Percentiles rank a stretch among this genome's conserved stretches.
Evolutionary conservation across 2,329 filamentous ascomycete species (phyloP).

Genomic region (Teratosphaeria epicoccoides): DNA sequence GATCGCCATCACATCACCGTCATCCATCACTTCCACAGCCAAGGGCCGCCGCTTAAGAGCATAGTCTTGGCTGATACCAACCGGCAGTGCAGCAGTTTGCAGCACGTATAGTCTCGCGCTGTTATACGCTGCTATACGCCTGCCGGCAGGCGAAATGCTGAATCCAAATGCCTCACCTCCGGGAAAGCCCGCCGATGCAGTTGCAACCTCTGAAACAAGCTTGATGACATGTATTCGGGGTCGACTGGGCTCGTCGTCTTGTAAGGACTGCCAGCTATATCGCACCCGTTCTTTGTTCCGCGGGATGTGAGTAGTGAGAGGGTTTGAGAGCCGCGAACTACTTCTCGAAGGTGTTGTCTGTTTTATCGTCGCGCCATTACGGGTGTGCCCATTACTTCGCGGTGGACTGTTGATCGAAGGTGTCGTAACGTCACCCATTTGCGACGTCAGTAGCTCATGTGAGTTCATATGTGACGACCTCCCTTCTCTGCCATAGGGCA

Average conservation of each 20-base stretch:
- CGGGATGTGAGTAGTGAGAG: conserved; percentile 18
- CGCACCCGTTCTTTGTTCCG: conserved; percentile 23
- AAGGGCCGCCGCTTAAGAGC: conserved; percentile 68
- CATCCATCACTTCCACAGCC: conserved; percentile 66
- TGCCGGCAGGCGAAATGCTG: conserved; percentile 63
- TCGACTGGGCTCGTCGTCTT: conserved; percentile 27
- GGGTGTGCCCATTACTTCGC: conserved; percentile 1
- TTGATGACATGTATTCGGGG: conserved; percentile 49
- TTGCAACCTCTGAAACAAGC: conserved; percentile 72
- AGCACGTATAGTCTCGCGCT: conserved; percentile 76
- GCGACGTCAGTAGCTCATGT: background rate
- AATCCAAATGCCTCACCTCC: conserved; percentile 68
- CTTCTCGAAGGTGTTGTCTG: conserved; percentile 6
- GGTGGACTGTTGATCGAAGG: conserved; percentile 1
- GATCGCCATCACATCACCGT: conserved; percentile 64
- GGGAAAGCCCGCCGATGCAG: conserved; percentile 61
- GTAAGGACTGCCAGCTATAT: conserved; percentile 29
- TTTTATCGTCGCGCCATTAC: conserved; percentile 4
- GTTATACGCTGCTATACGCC: conserved; percentile 68
- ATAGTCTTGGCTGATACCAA: conserved; percentile 58
- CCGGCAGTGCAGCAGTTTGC: conserved; percentile 49
- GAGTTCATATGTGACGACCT: conserved; percentile 7
- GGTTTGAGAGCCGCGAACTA: conserved; percentile 6
- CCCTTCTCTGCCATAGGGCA: conserved; percentile 9
- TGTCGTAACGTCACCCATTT: background rate